Evolutionary conservation across 1,284 basidiomycete species (phyloP).

Genomic region (Ustilago crameri): DNA sequence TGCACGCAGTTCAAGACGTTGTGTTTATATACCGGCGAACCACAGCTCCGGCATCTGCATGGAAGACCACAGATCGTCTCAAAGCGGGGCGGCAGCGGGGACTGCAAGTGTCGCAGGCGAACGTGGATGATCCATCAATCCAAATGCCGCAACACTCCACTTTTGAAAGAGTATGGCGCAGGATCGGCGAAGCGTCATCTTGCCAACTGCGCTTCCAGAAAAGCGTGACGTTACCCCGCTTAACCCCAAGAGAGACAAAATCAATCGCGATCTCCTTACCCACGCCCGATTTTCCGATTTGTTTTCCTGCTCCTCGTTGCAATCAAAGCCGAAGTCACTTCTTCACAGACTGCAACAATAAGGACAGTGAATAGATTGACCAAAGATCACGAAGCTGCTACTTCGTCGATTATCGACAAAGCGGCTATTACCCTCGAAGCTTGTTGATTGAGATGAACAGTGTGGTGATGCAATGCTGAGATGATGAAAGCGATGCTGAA

Average conservation of each 20-base stretch:
- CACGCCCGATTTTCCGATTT: neutral
- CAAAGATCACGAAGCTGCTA: neutral
- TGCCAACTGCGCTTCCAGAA: neutral
- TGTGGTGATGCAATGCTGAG: neutral
- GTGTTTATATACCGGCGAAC: no score
- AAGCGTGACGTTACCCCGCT: slow-evolving; percentile 1
- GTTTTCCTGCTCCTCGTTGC: neutral
- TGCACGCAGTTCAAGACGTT: no score
- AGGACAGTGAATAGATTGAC: slow-evolving; percentile 1
- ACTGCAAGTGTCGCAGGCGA: no score
- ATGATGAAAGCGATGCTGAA: slow-evolving; percentile 1
- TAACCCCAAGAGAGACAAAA: neutral
- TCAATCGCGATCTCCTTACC: neutral
- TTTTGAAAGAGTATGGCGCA: no score
- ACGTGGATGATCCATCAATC: neutral
- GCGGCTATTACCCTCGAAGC: neutral
- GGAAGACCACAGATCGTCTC: no score
- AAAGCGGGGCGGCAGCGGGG: no score
- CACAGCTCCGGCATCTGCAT: no score
- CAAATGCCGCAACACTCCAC: neutral
- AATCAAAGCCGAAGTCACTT: neutral
- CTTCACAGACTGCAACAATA: neutral
- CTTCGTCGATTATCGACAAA: neutral
- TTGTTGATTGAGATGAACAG: neutral
- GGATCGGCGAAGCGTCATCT: neutral